phyloP scores from a whole-genome alignment of 2,329 filamentous ascomycete species.

The Cryphonectria parasitica region DNA sequence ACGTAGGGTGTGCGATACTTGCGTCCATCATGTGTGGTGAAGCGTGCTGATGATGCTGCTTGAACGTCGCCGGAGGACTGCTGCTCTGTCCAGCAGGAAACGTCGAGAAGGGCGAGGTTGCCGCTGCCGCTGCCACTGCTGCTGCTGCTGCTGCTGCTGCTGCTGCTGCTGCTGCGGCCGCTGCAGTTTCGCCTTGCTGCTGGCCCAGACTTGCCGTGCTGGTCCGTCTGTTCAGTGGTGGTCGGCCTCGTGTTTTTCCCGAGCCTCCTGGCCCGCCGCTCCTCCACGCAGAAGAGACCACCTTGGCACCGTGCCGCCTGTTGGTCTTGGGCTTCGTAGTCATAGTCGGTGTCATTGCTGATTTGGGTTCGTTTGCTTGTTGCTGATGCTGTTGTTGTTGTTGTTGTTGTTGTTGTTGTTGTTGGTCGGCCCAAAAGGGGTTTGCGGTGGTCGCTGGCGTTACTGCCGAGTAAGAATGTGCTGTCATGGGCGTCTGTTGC shows the following conservation, averaged over 20 bases:
- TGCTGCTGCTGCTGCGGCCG: neutral
- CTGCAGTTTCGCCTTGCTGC: neutral
- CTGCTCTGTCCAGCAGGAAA: slow-evolving; percentile 62
- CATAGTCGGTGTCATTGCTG: slow-evolving; percentile 72
- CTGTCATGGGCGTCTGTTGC: slow-evolving; percentile 61
- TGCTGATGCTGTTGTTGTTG: slow-evolving; percentile 10
- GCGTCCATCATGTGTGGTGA: slow-evolving; percentile 18
- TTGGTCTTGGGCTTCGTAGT: slow-evolving; percentile 55
- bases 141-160: neutral
- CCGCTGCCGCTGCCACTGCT: slow-evolving; percentile 7
- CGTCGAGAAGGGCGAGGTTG: slow-evolving; percentile 64
- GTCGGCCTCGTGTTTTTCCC: slow-evolving; percentile 77
- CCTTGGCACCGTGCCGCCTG: slow-evolving; percentile 76
- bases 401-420: neutral
- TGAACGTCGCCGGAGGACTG: slow-evolving; percentile 36
- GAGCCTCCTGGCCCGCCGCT: slow-evolving; percentile 63
- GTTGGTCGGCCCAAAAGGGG: slow-evolving; percentile 56
- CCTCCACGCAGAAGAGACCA: slow-evolving; percentile 90
- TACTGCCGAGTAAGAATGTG: slow-evolving; percentile 79
- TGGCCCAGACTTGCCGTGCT: slow-evolving; percentile 46
- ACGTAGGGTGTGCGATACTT: neutral
- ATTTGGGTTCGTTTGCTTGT: slow-evolving; percentile 62
- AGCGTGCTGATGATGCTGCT: slow-evolving; percentile 12
- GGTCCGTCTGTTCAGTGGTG: slow-evolving; percentile 66
- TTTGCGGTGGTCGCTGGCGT: slow-evolving; percentile 64